Evolutionary conservation across 1,284 basidiomycete species (phyloP).

Genomic region (Pseudozyma tsukubaensis): DNA sequence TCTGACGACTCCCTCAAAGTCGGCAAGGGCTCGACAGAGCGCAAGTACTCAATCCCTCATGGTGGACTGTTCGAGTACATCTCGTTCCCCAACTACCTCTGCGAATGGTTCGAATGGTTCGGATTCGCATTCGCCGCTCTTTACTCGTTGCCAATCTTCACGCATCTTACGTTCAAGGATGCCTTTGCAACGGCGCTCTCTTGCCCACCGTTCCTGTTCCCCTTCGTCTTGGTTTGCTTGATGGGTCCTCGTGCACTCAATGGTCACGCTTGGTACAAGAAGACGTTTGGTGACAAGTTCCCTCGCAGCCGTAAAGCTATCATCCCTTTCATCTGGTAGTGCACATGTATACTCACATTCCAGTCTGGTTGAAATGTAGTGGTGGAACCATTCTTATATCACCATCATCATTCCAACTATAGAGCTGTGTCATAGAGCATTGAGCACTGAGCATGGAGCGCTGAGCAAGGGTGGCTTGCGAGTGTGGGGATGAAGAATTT

Average conservation of each 20-base stretch:
- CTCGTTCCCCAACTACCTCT: constrained; percentile 92
- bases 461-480: background rate
- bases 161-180: constrained; percentile 30
- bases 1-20: constrained; percentile 20
- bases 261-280: constrained; percentile 83
- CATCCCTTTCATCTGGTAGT: constrained; percentile 77
- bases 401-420: background rate
- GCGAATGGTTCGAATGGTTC: constrained; percentile 75
- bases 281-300: constrained; percentile 76
- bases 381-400: background rate
- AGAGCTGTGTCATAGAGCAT: background rate
- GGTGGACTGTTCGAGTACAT: constrained; percentile 82
- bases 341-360: too few relatives aligned
- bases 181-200: constrained; percentile 39
- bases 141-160: constrained; percentile 50
- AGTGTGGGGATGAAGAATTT: background rate
- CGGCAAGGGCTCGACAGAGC: constrained; percentile 64
- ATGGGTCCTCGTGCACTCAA: constrained; percentile 84
- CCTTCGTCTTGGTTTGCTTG: constrained; percentile 76
- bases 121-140: constrained; percentile 59
- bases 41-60: constrained; percentile 82
- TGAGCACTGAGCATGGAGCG: background rate
- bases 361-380: background rate
- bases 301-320: constrained; percentile 76
- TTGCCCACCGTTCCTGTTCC: constrained; percentile 72